phyloP scores from a whole-genome alignment of 2,329 filamentous ascomycete species.

The Microascus cirrosus region DNA sequence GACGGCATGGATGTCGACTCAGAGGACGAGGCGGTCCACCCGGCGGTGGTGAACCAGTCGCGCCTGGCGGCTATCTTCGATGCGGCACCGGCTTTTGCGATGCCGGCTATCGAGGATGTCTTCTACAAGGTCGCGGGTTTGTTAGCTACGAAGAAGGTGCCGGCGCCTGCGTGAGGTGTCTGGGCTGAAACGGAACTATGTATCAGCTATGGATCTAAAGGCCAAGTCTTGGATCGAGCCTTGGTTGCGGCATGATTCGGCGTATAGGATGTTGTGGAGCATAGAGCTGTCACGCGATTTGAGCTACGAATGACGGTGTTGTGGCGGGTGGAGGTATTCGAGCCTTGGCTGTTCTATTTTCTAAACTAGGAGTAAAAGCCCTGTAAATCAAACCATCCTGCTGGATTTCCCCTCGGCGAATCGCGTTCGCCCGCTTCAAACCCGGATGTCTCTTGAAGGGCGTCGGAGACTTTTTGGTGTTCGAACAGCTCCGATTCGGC shows the following conservation, averaged over 20 bases:
- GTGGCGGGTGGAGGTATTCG: neutral
- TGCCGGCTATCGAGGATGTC: constrained; percentile 63
- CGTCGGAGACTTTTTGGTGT: neutral
- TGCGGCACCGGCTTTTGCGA: constrained; percentile 53
- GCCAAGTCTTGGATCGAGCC: neutral
- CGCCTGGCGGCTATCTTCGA: constrained; percentile 62
- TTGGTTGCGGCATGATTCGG: neutral
- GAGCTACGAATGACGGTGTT: neutral
- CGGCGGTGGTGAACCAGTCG: constrained; percentile 55
- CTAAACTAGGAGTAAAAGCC: neutral
- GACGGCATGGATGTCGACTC: constrained; percentile 30
- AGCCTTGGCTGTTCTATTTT: neutral
- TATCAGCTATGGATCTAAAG: too few species aligned
- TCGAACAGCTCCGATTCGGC: neutral
- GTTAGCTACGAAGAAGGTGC: constrained; percentile 8
- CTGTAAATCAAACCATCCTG: neutral
- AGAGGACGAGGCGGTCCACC: constrained; percentile 36
- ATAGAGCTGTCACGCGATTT: neutral
- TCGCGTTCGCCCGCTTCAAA: neutral
- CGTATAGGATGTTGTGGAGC: neutral
- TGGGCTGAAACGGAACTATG: neutral
- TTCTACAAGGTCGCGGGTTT: constrained; percentile 62
- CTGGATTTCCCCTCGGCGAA: neutral
- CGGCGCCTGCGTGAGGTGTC: neutral
- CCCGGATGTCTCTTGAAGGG: neutral